Evolutionary conservation across 768 basidiomycete species (phyloP), one percentile per base, ranked within the genome.

Genomic region (Amanita fuliginea): DNA sequence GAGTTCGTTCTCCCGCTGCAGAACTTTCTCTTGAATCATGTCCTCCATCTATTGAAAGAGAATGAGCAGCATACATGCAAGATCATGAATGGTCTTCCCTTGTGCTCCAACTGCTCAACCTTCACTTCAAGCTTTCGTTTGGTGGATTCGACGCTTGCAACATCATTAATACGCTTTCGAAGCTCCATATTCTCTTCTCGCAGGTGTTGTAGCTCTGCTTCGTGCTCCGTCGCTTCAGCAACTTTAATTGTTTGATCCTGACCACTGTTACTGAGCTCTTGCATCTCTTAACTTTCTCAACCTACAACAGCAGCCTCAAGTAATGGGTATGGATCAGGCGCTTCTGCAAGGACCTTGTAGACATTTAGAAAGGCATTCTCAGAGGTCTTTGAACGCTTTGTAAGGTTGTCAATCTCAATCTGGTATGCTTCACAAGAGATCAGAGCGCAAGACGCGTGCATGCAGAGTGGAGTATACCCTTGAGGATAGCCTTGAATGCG

Each of bases 291-390:
- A 45, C 16, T 10, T 14, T 24, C 53, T 49, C 7, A 41, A 54
- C 57, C 62, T 61, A 91, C 89, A 26, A 98, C 88, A 9, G 92
- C 94, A 10, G 83, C 90, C 60, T 99, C 95, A 11, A 99, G 80
- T 6, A 98, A 73, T 7, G 96, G 96, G 62, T 95, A 96, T 13
- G 96, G 96, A 63, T 99, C 96, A 0, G 95, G 96, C 2, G 90
- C 95, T 60, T 99, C 96, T 0, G 95, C 93, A 6, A 99, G 67
- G 18, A 95, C 80, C 62, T 98, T 98, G 74, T 98, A 98, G 16
- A 94, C 85, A 57, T 83, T 90, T n/a, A 98, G 72, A 66, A 99
- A 98, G 0, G 93, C 89, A 59, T 87, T 94, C 72, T 99, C 96
- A 8, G 93, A 86, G 19, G 77, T 67, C 62, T 97, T 97, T 34